Evolutionary conservation across 2,329 filamentous ascomycete genomes (phyloP).

Genomic region (Alternaria triticimaculans): DNA sequence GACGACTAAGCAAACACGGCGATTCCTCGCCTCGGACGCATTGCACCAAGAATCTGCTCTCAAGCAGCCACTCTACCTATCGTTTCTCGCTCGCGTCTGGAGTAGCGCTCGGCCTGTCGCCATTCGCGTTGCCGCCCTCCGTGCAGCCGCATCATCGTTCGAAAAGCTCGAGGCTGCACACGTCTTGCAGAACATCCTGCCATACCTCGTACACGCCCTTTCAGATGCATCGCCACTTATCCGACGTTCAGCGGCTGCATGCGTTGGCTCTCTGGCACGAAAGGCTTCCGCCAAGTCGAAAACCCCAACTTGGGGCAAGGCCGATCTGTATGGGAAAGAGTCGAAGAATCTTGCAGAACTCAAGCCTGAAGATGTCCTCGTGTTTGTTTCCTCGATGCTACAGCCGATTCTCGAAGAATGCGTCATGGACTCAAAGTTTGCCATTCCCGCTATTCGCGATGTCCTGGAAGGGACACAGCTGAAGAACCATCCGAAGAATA

Average conservation of each 20-base stretch:
- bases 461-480: slow-evolving; percentile 64
- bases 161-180: slow-evolving; percentile 50
- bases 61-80: slow-evolving; percentile 71
- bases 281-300: slow-evolving; percentile 18
- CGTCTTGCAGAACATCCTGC: slow-evolving; percentile 82
- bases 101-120: slow-evolving; percentile 73
- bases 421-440: slow-evolving; percentile 76
- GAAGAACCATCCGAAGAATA: slow-evolving; percentile 29
- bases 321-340: slow-evolving; percentile 65
- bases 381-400: slow-evolving; percentile 70
- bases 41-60: slow-evolving; percentile 63
- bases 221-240: slow-evolving; percentile 78
- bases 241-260: slow-evolving; percentile 74
- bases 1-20: slow-evolving; percentile 22
- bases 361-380: slow-evolving; percentile 63
- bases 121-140: slow-evolving; percentile 72
- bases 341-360: slow-evolving; percentile 60
- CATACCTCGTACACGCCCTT: slow-evolving; percentile 78
- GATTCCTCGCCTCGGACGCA: slow-evolving; percentile 62
- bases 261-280: slow-evolving; percentile 54
- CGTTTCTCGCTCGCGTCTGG: slow-evolving; percentile 79
- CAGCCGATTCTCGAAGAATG: slow-evolving; percentile 83
- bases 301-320: slow-evolving; percentile 29
- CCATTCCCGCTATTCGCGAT: slow-evolving; percentile 68
- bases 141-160: slow-evolving; percentile 53